Percentiles rank a stretch among this genome's conserved stretches.
These are phyloP conservation scores for Saksenaea vasiformis DNA, from an alignment of 371 early-diverging fungal genomes.

Conservation along the genomic window DNA sequence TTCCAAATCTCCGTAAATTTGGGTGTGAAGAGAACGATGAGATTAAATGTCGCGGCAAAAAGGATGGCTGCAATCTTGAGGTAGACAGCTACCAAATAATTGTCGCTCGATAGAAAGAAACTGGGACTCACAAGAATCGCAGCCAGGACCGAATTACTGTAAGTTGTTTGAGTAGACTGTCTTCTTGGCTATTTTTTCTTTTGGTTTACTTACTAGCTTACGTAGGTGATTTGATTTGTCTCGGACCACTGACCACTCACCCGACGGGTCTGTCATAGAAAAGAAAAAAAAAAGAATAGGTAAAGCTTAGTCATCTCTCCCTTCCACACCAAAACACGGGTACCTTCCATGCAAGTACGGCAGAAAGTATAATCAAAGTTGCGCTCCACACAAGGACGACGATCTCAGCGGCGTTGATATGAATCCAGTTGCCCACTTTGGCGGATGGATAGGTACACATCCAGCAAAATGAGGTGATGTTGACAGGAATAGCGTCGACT, in stretches of 20 bases:
- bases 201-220: slow-evolving; percentile 43
- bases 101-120: slow-evolving; percentile 31
- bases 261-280: slow-evolving; percentile 30
- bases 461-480: slow-evolving; percentile 27
- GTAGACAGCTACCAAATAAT: slow-evolving; percentile 23
- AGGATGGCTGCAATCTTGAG: slow-evolving; percentile 32
- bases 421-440: slow-evolving; percentile 18
- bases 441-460: slow-evolving; percentile 31
- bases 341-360: slow-evolving; percentile 48
- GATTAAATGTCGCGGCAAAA: slow-evolving; percentile 36
- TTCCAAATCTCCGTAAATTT: slow-evolving; percentile 26
- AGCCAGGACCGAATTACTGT: slow-evolving; percentile 35
- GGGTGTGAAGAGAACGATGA: slow-evolving; percentile 35
- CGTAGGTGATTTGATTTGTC: slow-evolving; percentile 45
- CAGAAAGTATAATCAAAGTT: slow-evolving; percentile 26
- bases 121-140: slow-evolving; percentile 29
- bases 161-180: background rate
- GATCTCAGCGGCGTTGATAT: slow-evolving; percentile 21
- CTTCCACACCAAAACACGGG: background rate
- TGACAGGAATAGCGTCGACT: slow-evolving; percentile 11
- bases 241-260: slow-evolving; percentile 45
- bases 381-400: slow-evolving; percentile 23
- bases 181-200: background rate
- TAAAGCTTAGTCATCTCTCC: background rate
- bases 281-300: too few relatives aligned